Conservation (phyloP, 805 yeast species). For the Hagleromyces aurorensis region DNA sequence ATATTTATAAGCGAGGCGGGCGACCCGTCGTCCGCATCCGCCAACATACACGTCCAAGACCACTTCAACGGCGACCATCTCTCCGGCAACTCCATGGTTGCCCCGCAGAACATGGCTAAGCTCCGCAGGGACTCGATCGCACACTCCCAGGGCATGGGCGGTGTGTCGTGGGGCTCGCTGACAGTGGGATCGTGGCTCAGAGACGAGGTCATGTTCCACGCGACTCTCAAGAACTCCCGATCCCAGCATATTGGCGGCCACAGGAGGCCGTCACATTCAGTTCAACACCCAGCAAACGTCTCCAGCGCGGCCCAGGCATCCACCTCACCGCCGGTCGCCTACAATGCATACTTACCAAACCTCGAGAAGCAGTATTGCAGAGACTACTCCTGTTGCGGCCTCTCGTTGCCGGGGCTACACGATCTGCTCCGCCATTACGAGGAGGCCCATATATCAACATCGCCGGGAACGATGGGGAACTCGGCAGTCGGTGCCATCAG, state of each 20-base stretch:
- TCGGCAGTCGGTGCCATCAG: background rate
- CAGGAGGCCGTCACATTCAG: conserved; percentile 12
- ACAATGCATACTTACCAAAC: conserved; percentile 79
- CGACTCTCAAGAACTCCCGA: conserved; percentile 17
- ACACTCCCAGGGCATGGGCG: conserved; percentile 97
- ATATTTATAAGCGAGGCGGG: conserved; percentile 7
- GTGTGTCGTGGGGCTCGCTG: conserved; percentile 94
- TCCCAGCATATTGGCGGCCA: conserved; percentile 5
- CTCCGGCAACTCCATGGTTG: conserved; percentile 12
- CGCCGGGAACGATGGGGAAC: conserved; percentile 43
- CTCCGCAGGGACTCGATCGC: conserved; percentile 87
- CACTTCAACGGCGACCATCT: too few relatives aligned
- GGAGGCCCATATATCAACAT: conserved; percentile 77
- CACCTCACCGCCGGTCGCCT: conserved; percentile 52
- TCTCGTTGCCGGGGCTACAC: conserved; percentile 83
- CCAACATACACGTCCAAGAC: too few relatives aligned
- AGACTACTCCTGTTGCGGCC: conserved; percentile 95
- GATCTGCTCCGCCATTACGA: conserved; percentile 92
- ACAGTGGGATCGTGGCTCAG: conserved; percentile 93
- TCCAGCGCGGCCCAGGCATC: conserved; percentile 4
- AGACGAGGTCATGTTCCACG: conserved; percentile 74
- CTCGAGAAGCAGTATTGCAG: conserved; percentile 93
- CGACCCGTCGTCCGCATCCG: too few relatives aligned
- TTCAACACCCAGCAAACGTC: too few relatives aligned
- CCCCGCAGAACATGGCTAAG: conserved; percentile 27